A percentile compares a stretch with the other conserved stretches of the same genome.
These are phyloP conservation scores for Maudiozyma turicensis DNA, from an alignment of 805 yeast species.

Conservation along the genomic window DNA sequence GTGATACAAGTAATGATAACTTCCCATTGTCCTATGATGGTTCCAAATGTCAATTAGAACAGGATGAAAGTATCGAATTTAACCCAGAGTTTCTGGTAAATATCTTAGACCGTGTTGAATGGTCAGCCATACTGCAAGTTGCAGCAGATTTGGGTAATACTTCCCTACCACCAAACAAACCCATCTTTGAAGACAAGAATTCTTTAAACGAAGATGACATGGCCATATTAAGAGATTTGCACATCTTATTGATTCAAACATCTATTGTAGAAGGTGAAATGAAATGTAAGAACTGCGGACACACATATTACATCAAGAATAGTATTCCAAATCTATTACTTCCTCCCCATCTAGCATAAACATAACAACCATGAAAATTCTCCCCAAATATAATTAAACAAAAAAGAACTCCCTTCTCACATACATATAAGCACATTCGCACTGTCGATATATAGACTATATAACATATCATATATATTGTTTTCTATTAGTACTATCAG, in stretches of 20 bases:
- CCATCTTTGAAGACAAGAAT: conserved; percentile 29
- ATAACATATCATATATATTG: too few species aligned
- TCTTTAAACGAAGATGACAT: conserved; percentile 33
- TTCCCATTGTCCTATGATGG: conserved; percentile 66
- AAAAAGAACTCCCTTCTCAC: too few species aligned
- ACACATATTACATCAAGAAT: conserved; percentile 81
- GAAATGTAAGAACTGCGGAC: conserved; percentile 80
- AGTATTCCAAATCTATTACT: conserved; percentile 87
- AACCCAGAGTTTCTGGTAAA: conserved; percentile 70
- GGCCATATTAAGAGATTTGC: conserved; percentile 62
- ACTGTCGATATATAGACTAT: too few species aligned
- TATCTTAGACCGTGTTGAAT: conserved; percentile 73
- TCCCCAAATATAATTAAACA: not conserved
- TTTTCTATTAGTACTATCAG: too few species aligned
- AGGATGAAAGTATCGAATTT: conserved; percentile 65
- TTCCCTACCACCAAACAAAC: conserved; percentile 50
- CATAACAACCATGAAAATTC: not conserved
- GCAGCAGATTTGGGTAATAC: conserved; percentile 67
- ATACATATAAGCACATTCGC: too few species aligned
- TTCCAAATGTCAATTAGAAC: conserved; percentile 54
- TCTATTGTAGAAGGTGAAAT: conserved; percentile 81
- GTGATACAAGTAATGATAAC: conserved; percentile 63
- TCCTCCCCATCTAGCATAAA: conserved; percentile 80
- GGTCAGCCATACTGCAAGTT: conserved; percentile 75
- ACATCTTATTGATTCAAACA: conserved; percentile 71